Percentiles rank a stretch among this genome's conserved stretches.
phyloP scores from a whole-genome alignment of 768 basidiomycete genomes.

The Hirschioporus abietinus region DNA sequence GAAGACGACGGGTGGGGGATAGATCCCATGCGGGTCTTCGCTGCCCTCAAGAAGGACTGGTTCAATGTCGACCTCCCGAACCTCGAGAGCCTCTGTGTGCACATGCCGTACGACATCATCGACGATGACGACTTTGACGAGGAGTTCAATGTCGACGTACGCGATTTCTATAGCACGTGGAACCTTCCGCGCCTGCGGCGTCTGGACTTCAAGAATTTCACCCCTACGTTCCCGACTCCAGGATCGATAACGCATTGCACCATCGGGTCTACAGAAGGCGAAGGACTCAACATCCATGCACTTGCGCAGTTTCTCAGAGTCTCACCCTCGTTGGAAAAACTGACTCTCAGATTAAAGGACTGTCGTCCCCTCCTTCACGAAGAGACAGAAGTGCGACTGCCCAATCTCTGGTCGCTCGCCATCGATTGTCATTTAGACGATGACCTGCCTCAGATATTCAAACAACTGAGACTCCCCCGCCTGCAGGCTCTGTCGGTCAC shows the following conservation, averaged over 20 bases:
- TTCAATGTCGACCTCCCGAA: background rate
- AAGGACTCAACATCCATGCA: background rate
- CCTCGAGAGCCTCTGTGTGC: background rate
- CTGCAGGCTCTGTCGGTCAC: background rate
- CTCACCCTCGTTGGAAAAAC: background rate
- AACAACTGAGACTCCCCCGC: background rate
- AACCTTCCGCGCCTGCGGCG: background rate
- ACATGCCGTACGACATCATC: background rate
- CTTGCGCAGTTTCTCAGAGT: background rate
- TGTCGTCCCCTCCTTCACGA: background rate
- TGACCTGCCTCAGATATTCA: background rate
- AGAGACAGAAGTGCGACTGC: background rate
- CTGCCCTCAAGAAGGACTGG: background rate
- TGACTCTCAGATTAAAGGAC: background rate
- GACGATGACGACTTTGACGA: background rate
- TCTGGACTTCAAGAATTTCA: background rate
- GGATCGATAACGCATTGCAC: background rate
- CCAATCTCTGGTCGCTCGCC: background rate
- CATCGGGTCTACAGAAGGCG: background rate
- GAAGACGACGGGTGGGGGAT: background rate
- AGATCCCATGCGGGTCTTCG: background rate
- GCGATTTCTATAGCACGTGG: background rate
- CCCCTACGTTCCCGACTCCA: background rate
- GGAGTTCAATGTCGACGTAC: background rate
- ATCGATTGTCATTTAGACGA: background rate